Evolutionary conservation across 768 basidiomycete species (phyloP).

Genomic region (Amyloporia xantha): DNA sequence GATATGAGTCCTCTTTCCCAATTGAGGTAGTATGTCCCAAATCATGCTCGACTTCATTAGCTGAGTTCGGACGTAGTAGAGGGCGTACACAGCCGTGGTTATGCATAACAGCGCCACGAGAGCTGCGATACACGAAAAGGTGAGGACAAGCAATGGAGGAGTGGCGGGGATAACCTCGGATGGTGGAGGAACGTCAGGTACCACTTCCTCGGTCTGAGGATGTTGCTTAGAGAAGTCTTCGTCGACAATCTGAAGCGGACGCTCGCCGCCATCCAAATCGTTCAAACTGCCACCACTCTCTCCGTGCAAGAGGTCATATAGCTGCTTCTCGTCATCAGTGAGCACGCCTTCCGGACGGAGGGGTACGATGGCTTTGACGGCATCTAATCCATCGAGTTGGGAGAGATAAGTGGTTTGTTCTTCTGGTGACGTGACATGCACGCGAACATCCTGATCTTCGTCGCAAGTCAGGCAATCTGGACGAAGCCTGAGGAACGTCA

Average conservation of each 20-base stretch:
- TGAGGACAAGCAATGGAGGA: conserved; percentile 12
- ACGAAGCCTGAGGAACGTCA: conserved; percentile 12
- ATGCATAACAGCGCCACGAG: conserved; percentile 19
- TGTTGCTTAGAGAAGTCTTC: background rate
- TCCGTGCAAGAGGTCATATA: conserved; percentile 18
- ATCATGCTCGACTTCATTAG: conserved; percentile 5
- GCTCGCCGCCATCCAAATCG: conserved; percentile 16
- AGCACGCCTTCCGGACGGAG: conserved; percentile 15
- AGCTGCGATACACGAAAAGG: conserved; percentile 15
- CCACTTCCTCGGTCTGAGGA: too few species aligned
- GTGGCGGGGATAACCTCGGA: background rate
- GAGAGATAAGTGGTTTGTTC: conserved; percentile 27
- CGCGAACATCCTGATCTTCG: conserved; percentile 19
- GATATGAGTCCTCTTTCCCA: conserved; percentile 14
- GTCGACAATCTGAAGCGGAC: background rate
- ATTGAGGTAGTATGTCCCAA: conserved; percentile 16
- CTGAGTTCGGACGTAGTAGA: conserved; percentile 6
- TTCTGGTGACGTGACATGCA: conserved; percentile 26
- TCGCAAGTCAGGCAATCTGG: conserved; percentile 13
- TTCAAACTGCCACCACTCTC: conserved; percentile 10
- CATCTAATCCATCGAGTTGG: conserved; percentile 21
- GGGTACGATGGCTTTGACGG: conserved; percentile 25
- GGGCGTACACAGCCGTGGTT: conserved; percentile 17
- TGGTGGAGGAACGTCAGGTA: background rate
- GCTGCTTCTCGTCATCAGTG: conserved; percentile 22